Evolutionary conservation across 192 early-diverging fungal species (phyloP), one percentile per base, ranked within the genome.

Genomic region (Podochytrium sp.): DNA sequence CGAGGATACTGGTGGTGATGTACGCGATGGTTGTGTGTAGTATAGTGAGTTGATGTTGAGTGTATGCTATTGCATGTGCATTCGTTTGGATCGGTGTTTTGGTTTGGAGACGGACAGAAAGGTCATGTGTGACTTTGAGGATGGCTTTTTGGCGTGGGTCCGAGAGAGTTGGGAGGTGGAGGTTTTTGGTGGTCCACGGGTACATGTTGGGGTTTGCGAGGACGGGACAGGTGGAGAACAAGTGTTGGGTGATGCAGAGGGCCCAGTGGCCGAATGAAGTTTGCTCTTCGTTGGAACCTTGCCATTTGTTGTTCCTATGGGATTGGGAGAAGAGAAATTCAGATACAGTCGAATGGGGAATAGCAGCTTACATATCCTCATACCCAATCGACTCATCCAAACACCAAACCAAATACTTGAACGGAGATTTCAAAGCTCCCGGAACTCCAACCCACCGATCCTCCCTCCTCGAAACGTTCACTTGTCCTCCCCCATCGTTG

Each of bases 331-430:
- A 10, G 18, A n/a, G 1, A 16, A 29, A 16, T 0, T 50, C 10
- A 47, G 34, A 20, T 27, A 66, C 29, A 0, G 65, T 16, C 18
- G 20, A 43, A 6, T 2, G 23, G 40, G 40, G 29, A 55, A 27
- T 23, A 32, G 20, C 16, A 41, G 38, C 66, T 69, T 50, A 69
- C 66, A 56, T 16, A 23, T 51, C 47, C 18, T 69, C 38, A 20
- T 18, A 55, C 23, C 53, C 66, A 37, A 69, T 35, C 23, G 32
- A 33, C 6, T 51, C 51, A 55, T 69, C 66, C 14, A 69, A 40
- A 38, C 66, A 69, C 30, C 30, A 52, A 53, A 69, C n/a, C 66
- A 69, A 41, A 33, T 69, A 29, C 52, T 69, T 69, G 38, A 56
- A 69, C 16, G 66, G 66, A 5, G 47, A 18, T 35, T 69, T 69